Base-by-base conservation (phyloP, 164 flowering plant genomes). In the Nymphaea thermarum region DNA sequence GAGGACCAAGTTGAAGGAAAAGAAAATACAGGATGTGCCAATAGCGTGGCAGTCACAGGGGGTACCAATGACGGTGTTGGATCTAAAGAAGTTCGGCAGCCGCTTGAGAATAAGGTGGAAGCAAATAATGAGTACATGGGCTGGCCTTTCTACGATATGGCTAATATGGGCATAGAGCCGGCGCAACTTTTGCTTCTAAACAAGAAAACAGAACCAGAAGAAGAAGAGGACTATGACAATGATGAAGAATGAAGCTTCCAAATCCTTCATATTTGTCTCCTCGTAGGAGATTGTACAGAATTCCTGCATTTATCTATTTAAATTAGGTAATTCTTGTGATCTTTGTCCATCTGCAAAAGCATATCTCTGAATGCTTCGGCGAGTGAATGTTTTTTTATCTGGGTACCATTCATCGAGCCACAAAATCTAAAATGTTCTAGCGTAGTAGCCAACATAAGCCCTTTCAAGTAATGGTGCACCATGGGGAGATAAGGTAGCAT, bases 1-100 rank as follows among this genome's bases (percentile, higher is more conserved):
- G 65, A 60, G n/a, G 62, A 68, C 44, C 55, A 51, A 18, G 55
- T n/a, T 41, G 68, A 66, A 11, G 62, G 44, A 15, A 66, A 66
- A 55, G 68, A 47, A 53, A 47, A 47, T 47, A 7, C 55, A 47
- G 55, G 12, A 47, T 47, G 55, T 47, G 12, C 55, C 12, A 12
- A 4, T 12, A 47, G 11, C 12, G 55, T 4, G 2, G 55, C 5
- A 12, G 55, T 12, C 55, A 47, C 12, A 12, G 12, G 12, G 12
- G 12, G 11, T 47, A 6, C 55, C 55, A 47, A 47, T 4, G 55
- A 47, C 11, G 12, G 55, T 12, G 7, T 47, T 7, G 55, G 55
- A 12, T 47, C 55, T 6, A 47, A 47, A 5, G 55, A 47, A 47
- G 55, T 47, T 2, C 2, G 2, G 55, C 11, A 47, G 11, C 7